These are phyloP conservation scores for Shiraia sp. DNA, from an alignment of 2,329 filamentous ascomycete species.

Conservation along the genomic window DNA sequence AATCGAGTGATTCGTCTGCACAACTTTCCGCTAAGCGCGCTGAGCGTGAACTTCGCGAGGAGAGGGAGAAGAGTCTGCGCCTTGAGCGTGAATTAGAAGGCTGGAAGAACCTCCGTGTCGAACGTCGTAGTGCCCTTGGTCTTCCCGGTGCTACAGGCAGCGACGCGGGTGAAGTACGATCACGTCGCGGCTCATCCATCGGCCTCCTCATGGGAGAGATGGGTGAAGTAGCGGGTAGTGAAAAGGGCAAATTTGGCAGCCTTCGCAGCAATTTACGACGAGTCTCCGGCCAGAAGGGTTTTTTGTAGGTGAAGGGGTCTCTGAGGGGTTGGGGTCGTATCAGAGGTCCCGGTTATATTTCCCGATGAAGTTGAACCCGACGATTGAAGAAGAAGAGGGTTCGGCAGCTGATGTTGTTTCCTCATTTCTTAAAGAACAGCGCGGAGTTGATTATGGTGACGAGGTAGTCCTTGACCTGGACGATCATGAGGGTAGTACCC, in stretches of 20 bases:
- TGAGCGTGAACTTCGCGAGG: conserved; percentile 87
- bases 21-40: conserved; percentile 83
- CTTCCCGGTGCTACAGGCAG: conserved; percentile 44
- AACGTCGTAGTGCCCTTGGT: conserved; percentile 52
- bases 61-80: conserved; percentile 76
- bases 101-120: conserved; percentile 72
- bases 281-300: conserved; percentile 54
- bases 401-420: conserved; percentile 14
- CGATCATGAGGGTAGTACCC: conserved; percentile 11
- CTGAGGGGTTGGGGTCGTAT: conserved; percentile 29
- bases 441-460: conserved; percentile 10
- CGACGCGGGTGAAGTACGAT: conserved; percentile 48
- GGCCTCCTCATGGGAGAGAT: conserved; percentile 44
- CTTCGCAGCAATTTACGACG: conserved; percentile 42
- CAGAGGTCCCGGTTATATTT: conserved; percentile 34
- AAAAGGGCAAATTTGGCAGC: conserved; percentile 41
- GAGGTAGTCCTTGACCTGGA: conserved; percentile 22
- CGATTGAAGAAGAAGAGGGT: conserved; percentile 33
- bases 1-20: conserved; percentile 79
- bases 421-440: conserved; percentile 4
- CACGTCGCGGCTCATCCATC: conserved; percentile 49
- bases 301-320: conserved; percentile 51
- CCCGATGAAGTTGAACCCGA: conserved; percentile 29
- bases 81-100: conserved; percentile 88
- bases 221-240: conserved; percentile 32